Base-by-base conservation (phyloP, 2,329 filamentous ascomycete genomes). In the Thermomyces lanuginosus region DNA sequence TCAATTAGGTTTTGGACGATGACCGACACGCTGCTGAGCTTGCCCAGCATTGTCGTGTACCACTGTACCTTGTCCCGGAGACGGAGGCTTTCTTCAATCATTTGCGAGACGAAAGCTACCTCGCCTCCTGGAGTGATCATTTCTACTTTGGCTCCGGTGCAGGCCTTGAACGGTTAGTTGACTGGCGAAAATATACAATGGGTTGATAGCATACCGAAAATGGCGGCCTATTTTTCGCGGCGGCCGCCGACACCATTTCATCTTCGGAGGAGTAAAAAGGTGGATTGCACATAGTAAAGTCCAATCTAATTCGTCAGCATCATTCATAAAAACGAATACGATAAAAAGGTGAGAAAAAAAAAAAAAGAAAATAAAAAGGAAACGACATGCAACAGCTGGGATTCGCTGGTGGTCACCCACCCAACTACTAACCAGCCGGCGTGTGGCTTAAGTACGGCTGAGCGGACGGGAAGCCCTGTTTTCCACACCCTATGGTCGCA, bases 201-300 rank as follows among this genome's bases (percentile, higher is more conserved):
- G 21, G 15, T 8, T 7, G 17, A 19, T 1, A 44, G n/a, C 72
- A 71, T 25, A 76, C 72, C 0, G 78, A 76, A 30, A 69, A 69
- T 0, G 84, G 77, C 0, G 72, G 72, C 0, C 64, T 62, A 3
- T 63, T 53, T 49, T 93, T 92, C 19, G 63, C 52, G 9, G 60
- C 49, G 0, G 79, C 76, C 1, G 75, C 76, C 3, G 59, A 54
- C 3, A 64, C 38, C 51, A 93, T 68, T 26, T 91, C 82, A 4
- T 63, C 53, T 3, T 66, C 56, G 0, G 79, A 83, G n/a, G 62
- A 52, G 57, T 93, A 95, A 55, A 98, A 98, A 0, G 89, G 89
- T 0, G 89, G 89, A 39, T 98, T 98, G 36, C 77, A 86, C 72
- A 95, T 91, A 32, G 70, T 72, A 47, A 95, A 93, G 45, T 86